These are phyloP conservation scores for Tilletiaria anomala DNA, from an alignment of 1,284 basidiomycete genomes.

Conservation along the genomic window DNA sequence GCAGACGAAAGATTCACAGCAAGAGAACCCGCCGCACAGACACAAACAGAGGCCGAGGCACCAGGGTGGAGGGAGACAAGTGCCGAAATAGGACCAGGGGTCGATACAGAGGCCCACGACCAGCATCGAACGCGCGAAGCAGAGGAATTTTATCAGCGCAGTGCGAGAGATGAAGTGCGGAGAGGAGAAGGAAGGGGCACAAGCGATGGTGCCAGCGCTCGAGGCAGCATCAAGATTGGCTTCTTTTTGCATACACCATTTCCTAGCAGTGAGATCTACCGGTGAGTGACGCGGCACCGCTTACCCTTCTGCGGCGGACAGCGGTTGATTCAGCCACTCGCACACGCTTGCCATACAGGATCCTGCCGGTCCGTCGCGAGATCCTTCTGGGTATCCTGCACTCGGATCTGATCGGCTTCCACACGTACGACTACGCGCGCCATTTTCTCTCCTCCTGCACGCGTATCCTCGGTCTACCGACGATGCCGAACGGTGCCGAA, in stretches of 20 bases:
- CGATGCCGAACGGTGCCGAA: constrained; percentile 91
- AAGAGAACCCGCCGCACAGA: too few species aligned
- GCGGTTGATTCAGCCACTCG: background rate
- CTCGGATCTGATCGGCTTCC: constrained; percentile 76
- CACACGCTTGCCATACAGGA: constrained; percentile 46
- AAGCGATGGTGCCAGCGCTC: constrained; percentile 21
- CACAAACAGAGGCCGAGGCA: too few species aligned
- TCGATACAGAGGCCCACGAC: background rate
- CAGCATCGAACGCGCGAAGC: constrained; percentile 1
- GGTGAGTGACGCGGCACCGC: too few species aligned
- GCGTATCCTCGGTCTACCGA: constrained; percentile 83
- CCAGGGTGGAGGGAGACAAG: background rate
- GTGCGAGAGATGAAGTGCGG: constrained; percentile 4
- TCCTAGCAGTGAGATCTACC: constrained; percentile 93
- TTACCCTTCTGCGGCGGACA: background rate
- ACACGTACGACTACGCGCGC: constrained; percentile 98
- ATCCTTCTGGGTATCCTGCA: constrained; percentile 88
- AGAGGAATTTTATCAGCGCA: background rate
- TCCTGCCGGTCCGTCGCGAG: constrained; percentile 91
- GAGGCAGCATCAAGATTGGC: constrained; percentile 51
- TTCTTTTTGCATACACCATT: constrained; percentile 99
- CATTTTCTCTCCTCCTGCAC: constrained; percentile 98
- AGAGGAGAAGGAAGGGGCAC: constrained; percentile 18
- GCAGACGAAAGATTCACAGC: too few species aligned
- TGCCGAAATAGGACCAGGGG: background rate